Base-by-base conservation (phyloP, 2,329 filamentous ascomycete genomes). In the Ophiosphaerella narmari region DNA sequence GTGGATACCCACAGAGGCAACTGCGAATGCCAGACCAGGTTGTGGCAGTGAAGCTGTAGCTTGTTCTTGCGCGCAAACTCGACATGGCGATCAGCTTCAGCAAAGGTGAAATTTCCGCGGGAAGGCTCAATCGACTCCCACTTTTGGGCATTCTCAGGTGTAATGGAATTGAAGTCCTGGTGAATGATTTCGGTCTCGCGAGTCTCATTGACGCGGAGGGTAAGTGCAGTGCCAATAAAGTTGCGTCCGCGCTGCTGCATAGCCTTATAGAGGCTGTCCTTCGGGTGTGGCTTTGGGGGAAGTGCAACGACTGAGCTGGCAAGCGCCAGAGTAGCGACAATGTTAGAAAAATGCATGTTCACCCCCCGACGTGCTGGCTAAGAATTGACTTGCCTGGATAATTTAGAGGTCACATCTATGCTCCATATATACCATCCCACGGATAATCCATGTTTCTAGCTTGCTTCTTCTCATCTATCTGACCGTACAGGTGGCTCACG, bases 21-120 rank as follows among this genome's bases (percentile, higher is more conserved):
- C 41, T 76, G 74, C 34, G 60, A 69, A 58, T 76, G 67, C 75
- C 75, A 77, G 3, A 77, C 72, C 5, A 76, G 60, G 7, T 59
- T 75, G 53, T 77, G 75, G 66, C 75, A 77, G 39, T 73, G 62
- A 6, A 72, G 50, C 11, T 65, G 51, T 39, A 72, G 65, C 24
- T 68, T 62, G 55, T 76, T 70, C 42, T 67, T 61, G 39, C 58
- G 57, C 0, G 74, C 73, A 31, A 71, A 70, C 9, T 68, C 59
- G 18, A 65, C 64, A 38, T 72, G 66, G 8, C 58, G 62, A 46
- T 76, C 74, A 14, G 67, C 71, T 26, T 68, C 68, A 3, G 57
- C 58, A 39, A 71, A 75, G n/a, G 68, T 72, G 57, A 76, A 77
- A 45, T 68, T 68, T 51, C 64, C 63, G 2, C 66, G 71, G 7